Base-by-base conservation (phyloP, 495 filamentous ascomycete species). In the Staphylotrichum longicolle region DNA sequence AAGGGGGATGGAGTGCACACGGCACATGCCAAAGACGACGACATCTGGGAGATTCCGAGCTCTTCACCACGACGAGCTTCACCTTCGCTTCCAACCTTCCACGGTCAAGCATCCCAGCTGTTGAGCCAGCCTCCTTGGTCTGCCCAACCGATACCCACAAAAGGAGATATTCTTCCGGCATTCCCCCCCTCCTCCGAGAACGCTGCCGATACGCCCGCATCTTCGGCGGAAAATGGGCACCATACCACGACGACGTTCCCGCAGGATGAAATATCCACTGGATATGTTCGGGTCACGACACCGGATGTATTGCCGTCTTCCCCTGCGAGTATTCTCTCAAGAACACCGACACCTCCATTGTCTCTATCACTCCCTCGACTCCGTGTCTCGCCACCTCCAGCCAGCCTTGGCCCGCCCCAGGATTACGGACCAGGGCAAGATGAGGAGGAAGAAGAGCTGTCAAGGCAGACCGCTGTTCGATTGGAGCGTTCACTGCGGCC, bases 401-500 rank as follows among this genome's bases (percentile, higher is more conserved):
- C 50, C 50, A 33, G 14, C 7, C 51, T 40, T 9, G 49, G 39
- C 3, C 48, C 57, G 41, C 35, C 63, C n/a, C 55, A 39, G n/a
- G 14, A 32, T 11, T 37, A 10, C 7, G 54, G 7, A 15, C 44
- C 46, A 27, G 52, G n/a, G 5, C 20, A 55, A 44, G 56, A 60
- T 14, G 57, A 61, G 9, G 58, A 64, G 7, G 65, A 72, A 9
- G 66, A 67, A 9, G 66, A 67, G 11, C 15, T 55, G 14, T 40
- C 58, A 15, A 61, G 66, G 7, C 66, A 69, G n/a, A 62, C 64
- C 8, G 51, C 54, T 7, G 39, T 63, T 14, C 70, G 66, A 35
- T 32, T 66, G 15, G 74, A 72, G 61, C 74, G 80, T 15, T 82
- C 76, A 34, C 71, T 93, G 14, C 80, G 89, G 35, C 82, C 87